Evolutionary conservation across 305 asterid genomes (phyloP).

Genomic region (Salvia sclarea): DNA sequence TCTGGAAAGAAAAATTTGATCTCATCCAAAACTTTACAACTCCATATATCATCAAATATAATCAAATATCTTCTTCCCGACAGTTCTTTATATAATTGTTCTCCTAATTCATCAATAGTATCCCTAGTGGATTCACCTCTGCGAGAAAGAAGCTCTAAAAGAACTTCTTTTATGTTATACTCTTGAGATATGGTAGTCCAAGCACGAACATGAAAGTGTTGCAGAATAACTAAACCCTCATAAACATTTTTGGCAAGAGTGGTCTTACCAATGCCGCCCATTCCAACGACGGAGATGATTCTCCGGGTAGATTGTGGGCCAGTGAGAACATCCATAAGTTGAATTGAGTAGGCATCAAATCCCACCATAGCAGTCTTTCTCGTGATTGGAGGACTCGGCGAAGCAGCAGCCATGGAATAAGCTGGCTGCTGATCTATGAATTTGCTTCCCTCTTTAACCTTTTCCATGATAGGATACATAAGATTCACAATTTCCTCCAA

Average conservation of each 20-base stretch:
- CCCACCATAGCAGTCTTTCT: constrained; percentile 20
- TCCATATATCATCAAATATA: too few relatives aligned
- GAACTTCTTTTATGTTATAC: too few relatives aligned
- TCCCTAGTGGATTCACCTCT: too few relatives aligned
- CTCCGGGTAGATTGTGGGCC: not conserved
- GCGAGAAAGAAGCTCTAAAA: too few relatives aligned
- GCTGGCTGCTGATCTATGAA: not conserved
- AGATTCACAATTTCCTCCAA: not conserved
- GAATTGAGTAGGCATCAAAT: constrained; percentile 10
- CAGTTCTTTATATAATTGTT: too few relatives aligned
- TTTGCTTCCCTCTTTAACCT: not conserved
- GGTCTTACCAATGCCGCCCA: constrained; percentile 36
- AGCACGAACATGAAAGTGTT: too few relatives aligned
- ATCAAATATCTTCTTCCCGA: too few relatives aligned
- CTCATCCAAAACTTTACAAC: not conserved
- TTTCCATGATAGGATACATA: not conserved
- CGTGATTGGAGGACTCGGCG: not conserved
- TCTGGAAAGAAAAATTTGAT: not conserved
- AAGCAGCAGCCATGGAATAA: not conserved
- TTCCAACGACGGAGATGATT: constrained; percentile 17
- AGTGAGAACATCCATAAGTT: constrained; percentile 19
- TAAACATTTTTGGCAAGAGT: constrained; percentile 13
- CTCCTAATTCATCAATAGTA: too few relatives aligned
- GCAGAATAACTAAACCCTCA: too few relatives aligned
- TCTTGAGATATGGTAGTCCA: too few relatives aligned